Evolutionary conservation across 768 basidiomycete genomes (phyloP).

Genomic region (Kwoniella pini): DNA sequence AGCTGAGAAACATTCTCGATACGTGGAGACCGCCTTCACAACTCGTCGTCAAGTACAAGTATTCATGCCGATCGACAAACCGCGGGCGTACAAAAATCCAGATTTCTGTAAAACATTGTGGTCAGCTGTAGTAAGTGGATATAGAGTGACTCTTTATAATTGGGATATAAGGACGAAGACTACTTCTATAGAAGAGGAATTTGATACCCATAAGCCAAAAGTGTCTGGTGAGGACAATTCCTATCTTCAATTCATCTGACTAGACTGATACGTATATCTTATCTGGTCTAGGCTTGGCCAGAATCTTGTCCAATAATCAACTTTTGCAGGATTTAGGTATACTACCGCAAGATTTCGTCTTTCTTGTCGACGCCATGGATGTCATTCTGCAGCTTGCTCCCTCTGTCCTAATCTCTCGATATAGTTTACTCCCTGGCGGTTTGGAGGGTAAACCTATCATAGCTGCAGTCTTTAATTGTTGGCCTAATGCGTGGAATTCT

Average conservation of each 20-base stretch:
- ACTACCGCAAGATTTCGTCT: background rate
- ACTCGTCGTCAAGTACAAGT: background rate
- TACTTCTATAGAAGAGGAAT: background rate
- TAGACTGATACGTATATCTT: background rate
- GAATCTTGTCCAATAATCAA: background rate
- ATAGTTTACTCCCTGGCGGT: background rate
- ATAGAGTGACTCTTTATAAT: background rate
- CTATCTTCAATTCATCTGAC: background rate
- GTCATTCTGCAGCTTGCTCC: background rate
- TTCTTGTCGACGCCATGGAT: slow-evolving; percentile 1
- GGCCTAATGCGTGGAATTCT: background rate
- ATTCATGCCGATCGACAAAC: background rate
- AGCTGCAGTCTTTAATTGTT: background rate
- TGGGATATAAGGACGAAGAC: background rate
- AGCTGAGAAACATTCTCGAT: background rate
- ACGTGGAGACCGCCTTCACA: background rate
- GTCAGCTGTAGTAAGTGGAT: background rate
- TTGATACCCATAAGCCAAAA: slow-evolving; percentile 3
- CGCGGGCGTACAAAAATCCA: background rate
- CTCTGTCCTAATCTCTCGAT: slow-evolving; percentile 3
- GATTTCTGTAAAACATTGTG: background rate
- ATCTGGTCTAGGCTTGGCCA: background rate
- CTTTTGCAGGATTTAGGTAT: background rate
- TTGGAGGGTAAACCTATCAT: background rate
- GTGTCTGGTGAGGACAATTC: background rate